A percentile compares a stretch with the other conserved stretches of the same genome.
Evolutionary conservation across 345 rosid genomes (phyloP).

Genomic region (Salix dunnii): DNA sequence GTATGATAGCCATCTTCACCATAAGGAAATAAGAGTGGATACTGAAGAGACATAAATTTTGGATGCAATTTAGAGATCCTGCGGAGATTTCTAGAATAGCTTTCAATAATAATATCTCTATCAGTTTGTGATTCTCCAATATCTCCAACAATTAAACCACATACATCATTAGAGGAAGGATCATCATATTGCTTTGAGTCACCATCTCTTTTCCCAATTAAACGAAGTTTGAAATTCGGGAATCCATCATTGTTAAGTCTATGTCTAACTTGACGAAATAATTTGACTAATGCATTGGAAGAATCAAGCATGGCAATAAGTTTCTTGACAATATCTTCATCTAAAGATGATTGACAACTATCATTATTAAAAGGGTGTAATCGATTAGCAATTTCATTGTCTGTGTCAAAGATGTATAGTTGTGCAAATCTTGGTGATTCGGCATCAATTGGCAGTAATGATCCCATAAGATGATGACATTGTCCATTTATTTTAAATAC

Average conservation of each 20-base stretch:
- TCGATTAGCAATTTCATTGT: neutral
- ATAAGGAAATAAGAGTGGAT: neutral
- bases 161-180: neutral
- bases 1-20: neutral
- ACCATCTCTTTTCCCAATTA: neutral
- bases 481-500: neutral
- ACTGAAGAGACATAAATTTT: neutral
- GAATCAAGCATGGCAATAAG: neutral
- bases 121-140: neutral
- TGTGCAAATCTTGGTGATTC: neutral
- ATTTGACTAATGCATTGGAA: neutral
- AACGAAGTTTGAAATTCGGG: neutral
- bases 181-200: neutral
- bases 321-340: neutral
- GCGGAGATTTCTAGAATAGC: fast-evolving
- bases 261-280: neutral
- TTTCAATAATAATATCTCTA: neutral
- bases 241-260: neutral
- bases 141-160: neutral
- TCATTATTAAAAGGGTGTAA: neutral
- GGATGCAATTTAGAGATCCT: neutral
- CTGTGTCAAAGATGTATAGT: slow-evolving; percentile 1
- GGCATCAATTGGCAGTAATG: neutral
- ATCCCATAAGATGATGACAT: neutral
- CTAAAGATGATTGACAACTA: fast-evolving